Evolutionary conservation across 164 flowering plant species (phyloP), one percentile per base, ranked within the genome.

Genomic region (Brasenia schreberi): DNA sequence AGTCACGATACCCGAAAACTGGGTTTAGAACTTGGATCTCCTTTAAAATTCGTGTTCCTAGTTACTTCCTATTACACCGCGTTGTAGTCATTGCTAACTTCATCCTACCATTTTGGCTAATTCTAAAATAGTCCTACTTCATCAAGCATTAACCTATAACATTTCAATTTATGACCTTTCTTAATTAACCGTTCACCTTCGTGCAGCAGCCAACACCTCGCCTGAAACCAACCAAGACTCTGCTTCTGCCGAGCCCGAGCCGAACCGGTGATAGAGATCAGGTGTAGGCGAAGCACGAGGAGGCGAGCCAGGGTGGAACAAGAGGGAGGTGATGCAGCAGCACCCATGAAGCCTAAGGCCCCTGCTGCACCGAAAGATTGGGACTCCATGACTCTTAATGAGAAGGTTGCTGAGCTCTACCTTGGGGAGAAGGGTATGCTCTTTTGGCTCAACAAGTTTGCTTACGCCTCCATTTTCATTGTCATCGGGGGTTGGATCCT

Each of bases 401-500:
- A 89, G 80, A 92, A 92, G 80, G 92, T 89, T 0, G 18, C 81
- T 43, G 89, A 89, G 71, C 71, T 92, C 44, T 92, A 87, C 59
- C 68, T 89, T 77, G 96, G 96, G 4, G 94, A 89, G 68, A 89
- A 86, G 72, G 96, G 98, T 6, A 2, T 75, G 19, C 81, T 93
- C 64, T 90, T 83, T 71, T 93, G 98, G 98, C 85, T 90, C 53
- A 93, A 93, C 84, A 92, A 90, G 74, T 84, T 89, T 67, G 98
- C 98, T 7, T 93, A 88, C 60, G 98, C 97, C 42, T 90, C 97
- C 65, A 88, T 88, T 44, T 91, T 72, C 75, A 80, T 86, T 44
- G 71, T 85, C 56, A 88, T 91, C 5, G 96, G 98, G 33, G 94
- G 73, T 62, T 92, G 92, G 96, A 87, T 92, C 18, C 64, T 84